Evolutionary conservation across 306 rosid species (phyloP), one percentile per base, ranked within the genome.

Genomic region (Begonia loranthoides): DNA sequence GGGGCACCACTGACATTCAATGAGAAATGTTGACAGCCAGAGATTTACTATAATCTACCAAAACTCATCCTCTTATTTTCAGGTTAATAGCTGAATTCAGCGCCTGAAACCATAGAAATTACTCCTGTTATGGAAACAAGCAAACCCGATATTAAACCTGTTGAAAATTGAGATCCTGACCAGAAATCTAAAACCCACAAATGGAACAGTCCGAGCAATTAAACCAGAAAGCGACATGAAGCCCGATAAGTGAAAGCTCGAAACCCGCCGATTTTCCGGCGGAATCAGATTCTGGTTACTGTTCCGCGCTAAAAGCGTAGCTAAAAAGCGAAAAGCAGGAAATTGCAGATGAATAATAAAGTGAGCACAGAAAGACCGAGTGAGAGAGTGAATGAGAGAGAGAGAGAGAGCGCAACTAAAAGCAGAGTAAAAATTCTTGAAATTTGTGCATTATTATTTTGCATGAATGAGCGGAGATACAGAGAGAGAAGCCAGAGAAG

Each of bases 371-470:
- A 46, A 45, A 56, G 28, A 41, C 3, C 34, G 46, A 40, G 12
- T 36, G 28, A 55, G 49, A 59, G 59, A 63, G 65, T 41, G 76
- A 56, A 54, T 6, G 45, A 45, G 59, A 63, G 65, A 46, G 76
- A 56, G 57, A 10, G 45, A 45, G 64, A 51, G 38, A 48, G 34
- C 17, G 48, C 55, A 59, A 39, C 47, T 21, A 49, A 48, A 58
- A 47, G 45, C 17, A 52, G 44, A 9, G 13, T 45, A 57, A 55
- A 52, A 61, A 0, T 48, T 54, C 63, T 83, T 41, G 81, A 51
- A 58, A 15, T 65, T 64, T 49, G 83, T 50, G 71, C 69, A 49
- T 39, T 69, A 49, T 39, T 66, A 64, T 64, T 66, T 60, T 74
- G 76, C 68, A 63, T 41, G 46, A 52, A 46, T 46, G 47, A 36